phyloP scores from a whole-genome alignment of 106 monocot species.

The Allium cepa region DNA sequence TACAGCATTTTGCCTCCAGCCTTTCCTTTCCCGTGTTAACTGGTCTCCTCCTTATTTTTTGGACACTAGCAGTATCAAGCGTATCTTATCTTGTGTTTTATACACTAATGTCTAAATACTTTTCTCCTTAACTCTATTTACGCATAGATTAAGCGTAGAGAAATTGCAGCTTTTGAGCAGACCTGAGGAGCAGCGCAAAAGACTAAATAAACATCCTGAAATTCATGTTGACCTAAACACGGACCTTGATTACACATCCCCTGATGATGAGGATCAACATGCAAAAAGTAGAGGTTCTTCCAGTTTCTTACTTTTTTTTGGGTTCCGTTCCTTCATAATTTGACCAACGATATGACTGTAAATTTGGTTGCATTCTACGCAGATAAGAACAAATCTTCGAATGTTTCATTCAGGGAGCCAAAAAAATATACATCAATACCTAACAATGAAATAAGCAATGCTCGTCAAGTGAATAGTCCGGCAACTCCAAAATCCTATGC shows the following conservation, averaged over 20 bases:
- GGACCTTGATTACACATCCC: constrained; percentile 59
- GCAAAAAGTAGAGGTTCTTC: constrained; percentile 31
- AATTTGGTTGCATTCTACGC: constrained; percentile 1
- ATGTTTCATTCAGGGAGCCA: constrained; percentile 1
- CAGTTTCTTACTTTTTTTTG: too few relatives aligned
- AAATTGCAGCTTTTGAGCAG: constrained; percentile 56
- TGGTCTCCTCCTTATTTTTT: too few relatives aligned
- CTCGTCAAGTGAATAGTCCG: constrained; percentile 2
- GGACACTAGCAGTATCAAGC: not conserved
- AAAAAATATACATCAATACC: not conserved
- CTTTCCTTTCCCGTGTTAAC: too few relatives aligned
- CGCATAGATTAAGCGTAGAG: constrained; percentile 75
- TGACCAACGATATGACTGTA: not conserved
- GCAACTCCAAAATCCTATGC: constrained; percentile 13
- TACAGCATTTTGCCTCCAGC: too few relatives aligned
- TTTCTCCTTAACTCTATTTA: constrained; percentile 37
- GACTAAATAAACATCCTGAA: constrained; percentile 55
- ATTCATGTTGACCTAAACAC: constrained; percentile 66
- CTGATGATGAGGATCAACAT: constrained; percentile 48
- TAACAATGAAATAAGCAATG: constrained; percentile 5
- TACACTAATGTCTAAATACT: not conserved
- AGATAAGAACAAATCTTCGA: not conserved
- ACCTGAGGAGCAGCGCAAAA: constrained; percentile 44
- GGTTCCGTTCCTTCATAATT: too few relatives aligned
- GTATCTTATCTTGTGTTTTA: not conserved